Evolutionary conservation across 2,329 filamentous ascomycete genomes (phyloP), one percentile per base, ranked within the genome.

Genomic region (Colletotrichum australisinense): DNA sequence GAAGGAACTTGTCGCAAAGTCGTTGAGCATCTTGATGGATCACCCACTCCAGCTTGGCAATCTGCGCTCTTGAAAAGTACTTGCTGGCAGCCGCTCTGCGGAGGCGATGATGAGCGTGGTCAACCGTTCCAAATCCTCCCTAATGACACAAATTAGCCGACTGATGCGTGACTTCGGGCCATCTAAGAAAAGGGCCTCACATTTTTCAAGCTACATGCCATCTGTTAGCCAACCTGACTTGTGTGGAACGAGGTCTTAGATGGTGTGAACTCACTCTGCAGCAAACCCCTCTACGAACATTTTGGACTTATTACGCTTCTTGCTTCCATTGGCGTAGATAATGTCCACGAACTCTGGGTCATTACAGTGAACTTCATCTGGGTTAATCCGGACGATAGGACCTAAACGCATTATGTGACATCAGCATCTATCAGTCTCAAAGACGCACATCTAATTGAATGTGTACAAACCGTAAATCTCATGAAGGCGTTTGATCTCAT

Each of bases 341-440:
- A 77, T 73, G 49, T 79, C 76, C 16, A 76, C 72, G 49, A 77
- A 80, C 19, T 76, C 74, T 14, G 76, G 75, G 53, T 80, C 79
- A 66, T 76, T 76, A 70, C 79, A 77, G 60, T 81, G 79, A 8
- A 80, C 65, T 66, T 80, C 77, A 22, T 76, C 72, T 12, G 78
- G 78, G 12, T 74, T 79, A 66, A 79, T 79, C 49, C 78, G 75
- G 30, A 80, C 73, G 58, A 79, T 77, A 24, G 78, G 77, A 11
- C 79, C 79, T 78, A 12, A 12, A 58, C 6, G 19, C 24, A 14
- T 57, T n/a, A 19, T 3, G 35, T 69, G 19, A 9, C 4, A 49
- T 56, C 49, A 24, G 35, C 24, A n/a, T 57, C 2, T 14, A 56
- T 38, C 26, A 24, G 35, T 28, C 46, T 49, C 5, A n/a, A 19